Base-by-base conservation (phyloP, 2,329 filamentous ascomycete species). In the Botrytis cinerea region DNA sequence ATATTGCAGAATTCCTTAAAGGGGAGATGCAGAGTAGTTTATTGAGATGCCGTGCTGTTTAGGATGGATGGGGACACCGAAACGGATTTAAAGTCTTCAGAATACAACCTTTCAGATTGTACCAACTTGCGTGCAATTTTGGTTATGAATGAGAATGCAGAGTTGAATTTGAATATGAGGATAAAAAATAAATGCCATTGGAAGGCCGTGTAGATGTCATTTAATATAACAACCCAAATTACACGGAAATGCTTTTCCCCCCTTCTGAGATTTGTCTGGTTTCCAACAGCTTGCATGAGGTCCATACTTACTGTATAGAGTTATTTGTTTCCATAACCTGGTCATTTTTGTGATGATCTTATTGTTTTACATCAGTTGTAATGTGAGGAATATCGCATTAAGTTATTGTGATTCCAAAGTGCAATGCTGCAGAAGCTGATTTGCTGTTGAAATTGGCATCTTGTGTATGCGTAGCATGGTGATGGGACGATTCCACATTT, bases 351-450 rank as follows among this genome's bases (percentile, higher is more conserved):
- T 48, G 63, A 48, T 14, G 22, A 25, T 51, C 43, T 38, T 48
- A 14, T 10, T 28, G 9, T 22, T 25, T 38, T 25, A 9, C 0
- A 28, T 12, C 16, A 20, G 4, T 25, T 38, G n/a, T 40, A 3
- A 40, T 54, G 22, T 22, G 16, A 51, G 16, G 32, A 46, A 32
- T 28, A 51, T 51, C 35, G n/a, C 51, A 38, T 68, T 10, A 54
- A 54, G 64, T 28, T 38, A 48, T 51, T 32, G 14, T 68, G 64
- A 68, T 68, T 54, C 45, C 64, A 68, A 68, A 54, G 20, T 61
- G 40, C 18, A 22, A 4, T 40, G 10, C 35, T n/a, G 20, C 22
- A 25, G 59, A 61, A 61, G 59, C 32, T 25, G 18, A n/a, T 61
- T 40, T 40, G 22, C 5, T 61, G 3, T 40, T 16, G 59, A 40